These are phyloP conservation scores for Zygotorulaspora sp. DNA, from an alignment of 805 yeast species.

Conservation along the genomic window DNA sequence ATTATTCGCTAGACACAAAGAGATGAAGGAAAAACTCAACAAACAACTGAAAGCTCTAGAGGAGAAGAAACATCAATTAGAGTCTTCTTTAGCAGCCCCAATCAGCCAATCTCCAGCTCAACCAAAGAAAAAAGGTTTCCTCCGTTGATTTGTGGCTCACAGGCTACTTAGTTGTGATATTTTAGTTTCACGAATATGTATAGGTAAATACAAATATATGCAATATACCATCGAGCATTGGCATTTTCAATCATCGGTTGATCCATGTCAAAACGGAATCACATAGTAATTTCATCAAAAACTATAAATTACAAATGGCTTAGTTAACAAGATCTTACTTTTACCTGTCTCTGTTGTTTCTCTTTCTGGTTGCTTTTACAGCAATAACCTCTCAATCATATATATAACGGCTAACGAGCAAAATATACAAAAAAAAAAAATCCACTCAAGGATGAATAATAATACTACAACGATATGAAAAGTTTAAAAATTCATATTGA, in stretches of 20 bases:
- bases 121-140: constrained; percentile 74
- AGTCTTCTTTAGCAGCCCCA: constrained; percentile 36
- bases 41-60: constrained; percentile 87
- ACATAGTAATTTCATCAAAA: too few species aligned
- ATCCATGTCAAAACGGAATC: too few species aligned
- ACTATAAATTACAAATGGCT: too few species aligned
- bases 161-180: too few species aligned
- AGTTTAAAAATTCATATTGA: constrained; percentile 29
- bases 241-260: too few species aligned
- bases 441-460: too few species aligned
- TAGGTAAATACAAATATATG: not conserved
- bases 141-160: constrained; percentile 48
- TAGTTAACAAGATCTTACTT: too few species aligned
- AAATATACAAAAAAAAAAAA: not conserved
- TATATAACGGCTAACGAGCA: not conserved
- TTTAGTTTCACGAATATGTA: too few species aligned
- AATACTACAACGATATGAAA: too few species aligned
- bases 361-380: too few species aligned
- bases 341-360: too few species aligned
- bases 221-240: not conserved
- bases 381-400: constrained; percentile 4
- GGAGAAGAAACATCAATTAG: constrained; percentile 81
- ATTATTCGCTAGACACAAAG: constrained; percentile 89
- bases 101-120: constrained; percentile 48
- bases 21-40: constrained; percentile 90